Conservation (phyloP, 345 rosid species). For the Fremontodendron californicum region DNA sequence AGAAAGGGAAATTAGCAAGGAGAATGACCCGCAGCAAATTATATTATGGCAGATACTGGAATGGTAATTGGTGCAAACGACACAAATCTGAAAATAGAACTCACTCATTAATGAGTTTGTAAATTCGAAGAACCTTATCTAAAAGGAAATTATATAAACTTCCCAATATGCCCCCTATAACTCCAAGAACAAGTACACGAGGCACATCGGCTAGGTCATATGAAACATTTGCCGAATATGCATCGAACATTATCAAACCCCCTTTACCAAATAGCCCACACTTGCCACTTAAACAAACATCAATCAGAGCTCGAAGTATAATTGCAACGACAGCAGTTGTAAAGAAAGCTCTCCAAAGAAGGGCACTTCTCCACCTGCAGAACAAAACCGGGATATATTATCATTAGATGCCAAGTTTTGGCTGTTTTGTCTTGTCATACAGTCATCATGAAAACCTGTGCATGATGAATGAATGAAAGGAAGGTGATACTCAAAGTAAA, state of each 20-base stretch:
- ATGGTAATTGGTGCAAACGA: slow-evolving; percentile 4
- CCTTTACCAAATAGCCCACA: slow-evolving; percentile 94
- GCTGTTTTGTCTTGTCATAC: not conserved
- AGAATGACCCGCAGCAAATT: slow-evolving; percentile 7
- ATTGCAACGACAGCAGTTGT: slow-evolving; percentile 85
- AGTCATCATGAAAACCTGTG: not conserved
- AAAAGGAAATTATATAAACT: slow-evolving; percentile 70
- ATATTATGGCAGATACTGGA: slow-evolving; percentile 1
- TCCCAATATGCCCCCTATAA: slow-evolving; percentile 84
- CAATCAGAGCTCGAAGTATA: slow-evolving; percentile 80
- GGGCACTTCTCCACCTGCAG: slow-evolving; percentile 89
- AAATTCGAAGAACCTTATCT: slow-evolving; percentile 64
- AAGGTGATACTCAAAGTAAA: not conserved
- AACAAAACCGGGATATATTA: not conserved
- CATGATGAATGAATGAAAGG: not conserved
- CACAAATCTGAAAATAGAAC: slow-evolving; percentile 20
- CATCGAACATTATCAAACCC: slow-evolving; percentile 88
- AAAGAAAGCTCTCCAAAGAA: slow-evolving; percentile 89
- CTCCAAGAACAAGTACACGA: slow-evolving; percentile 71
- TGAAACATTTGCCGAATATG: slow-evolving; percentile 54
- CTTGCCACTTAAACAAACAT: slow-evolving; percentile 72
- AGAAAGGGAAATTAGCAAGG: slow-evolving; percentile 10
- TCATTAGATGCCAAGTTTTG: not conserved
- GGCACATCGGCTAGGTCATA: slow-evolving; percentile 82
- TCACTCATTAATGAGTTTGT: slow-evolving; percentile 72